Percentiles rank a stretch among this genome's conserved stretches.
phyloP scores from a whole-genome alignment of 805 yeast species.

The Yarrowia sp. region DNA sequence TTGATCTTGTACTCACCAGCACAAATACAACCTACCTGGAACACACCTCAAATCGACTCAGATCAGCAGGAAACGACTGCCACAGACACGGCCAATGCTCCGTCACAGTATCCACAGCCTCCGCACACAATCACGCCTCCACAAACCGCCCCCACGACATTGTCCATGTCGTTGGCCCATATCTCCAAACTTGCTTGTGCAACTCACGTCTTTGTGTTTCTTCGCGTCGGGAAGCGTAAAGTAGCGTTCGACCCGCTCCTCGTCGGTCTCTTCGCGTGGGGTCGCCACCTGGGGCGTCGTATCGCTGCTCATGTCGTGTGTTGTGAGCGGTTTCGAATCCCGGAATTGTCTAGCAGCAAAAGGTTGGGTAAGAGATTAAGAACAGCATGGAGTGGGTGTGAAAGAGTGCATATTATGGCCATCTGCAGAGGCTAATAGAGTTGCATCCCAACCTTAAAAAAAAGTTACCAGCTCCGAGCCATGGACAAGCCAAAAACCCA shows the following conservation, averaged over 20 bases:
- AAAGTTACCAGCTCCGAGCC: neutral
- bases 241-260: conserved; percentile 13
- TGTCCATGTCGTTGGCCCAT: too few species aligned
- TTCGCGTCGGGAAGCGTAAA: conserved; percentile 6
- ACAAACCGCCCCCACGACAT: too few species aligned
- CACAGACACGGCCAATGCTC: too few species aligned
- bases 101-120: too few species aligned
- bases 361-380: conserved; percentile 7
- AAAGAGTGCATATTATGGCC: conserved; percentile 12
- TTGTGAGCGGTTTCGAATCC: neutral
- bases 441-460: neutral
- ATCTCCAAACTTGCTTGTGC: too few species aligned
- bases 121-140: too few species aligned
- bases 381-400: neutral
- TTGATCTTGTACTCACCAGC: too few species aligned
- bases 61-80: too few species aligned
- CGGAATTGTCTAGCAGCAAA: neutral
- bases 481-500: neutral
- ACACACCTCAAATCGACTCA: too few species aligned
- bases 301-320: neutral
- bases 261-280: conserved; percentile 5
- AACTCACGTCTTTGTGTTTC: conserved; percentile 12
- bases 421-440: neutral
- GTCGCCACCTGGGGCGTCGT: conserved; percentile 20
- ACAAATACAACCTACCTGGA: too few species aligned